phyloP scores from a whole-genome alignment of 2,329 filamentous ascomycete genomes.

The Pseudogymnoascus sp. region DNA sequence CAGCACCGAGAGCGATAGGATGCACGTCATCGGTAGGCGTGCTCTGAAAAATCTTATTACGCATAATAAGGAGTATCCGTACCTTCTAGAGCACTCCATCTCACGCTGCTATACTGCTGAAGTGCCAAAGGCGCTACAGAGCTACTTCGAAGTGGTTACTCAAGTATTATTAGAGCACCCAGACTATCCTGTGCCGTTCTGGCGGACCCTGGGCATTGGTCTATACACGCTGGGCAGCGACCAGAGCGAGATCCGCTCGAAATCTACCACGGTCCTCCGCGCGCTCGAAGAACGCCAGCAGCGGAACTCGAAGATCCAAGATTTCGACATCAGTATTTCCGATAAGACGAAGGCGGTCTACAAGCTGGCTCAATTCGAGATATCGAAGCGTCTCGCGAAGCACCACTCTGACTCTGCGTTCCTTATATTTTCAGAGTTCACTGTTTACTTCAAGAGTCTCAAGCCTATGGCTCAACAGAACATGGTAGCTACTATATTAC shows the following conservation, averaged over 20 bases:
- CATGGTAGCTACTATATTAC: conserved; percentile 86
- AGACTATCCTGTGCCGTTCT: conserved; percentile 79
- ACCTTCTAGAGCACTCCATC: conserved; percentile 82
- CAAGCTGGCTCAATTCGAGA: conserved; percentile 94
- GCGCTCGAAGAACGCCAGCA: conserved; percentile 75
- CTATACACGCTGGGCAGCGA: conserved; percentile 91
- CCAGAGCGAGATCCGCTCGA: conserved; percentile 78
- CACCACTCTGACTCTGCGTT: conserved; percentile 87
- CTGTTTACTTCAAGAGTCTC: conserved; percentile 82
- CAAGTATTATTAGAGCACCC: conserved; percentile 76
- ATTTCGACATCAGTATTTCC: conserved; percentile 96
- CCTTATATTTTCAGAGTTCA: conserved; percentile 92
- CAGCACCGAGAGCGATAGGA: conserved; percentile 80
- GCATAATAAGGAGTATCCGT: conserved; percentile 80
- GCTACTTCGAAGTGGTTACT: conserved; percentile 89
- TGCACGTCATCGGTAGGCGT: conserved; percentile 80
- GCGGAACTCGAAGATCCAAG: conserved; percentile 83
- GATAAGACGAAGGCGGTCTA: conserved; percentile 98
- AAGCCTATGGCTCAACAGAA: conserved; percentile 79
- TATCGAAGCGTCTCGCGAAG: conserved; percentile 80
- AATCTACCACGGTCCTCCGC: conserved; percentile 73
- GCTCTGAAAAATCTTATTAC: conserved; percentile 84
- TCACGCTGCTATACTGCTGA: conserved; percentile 82
- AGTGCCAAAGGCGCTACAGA: conserved; percentile 74
- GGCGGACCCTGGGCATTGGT: conserved; percentile 81